These are phyloP conservation scores for Hymenoscyphus occultus DNA, from an alignment of 2,329 filamentous ascomycete species.

Conservation along the genomic window DNA sequence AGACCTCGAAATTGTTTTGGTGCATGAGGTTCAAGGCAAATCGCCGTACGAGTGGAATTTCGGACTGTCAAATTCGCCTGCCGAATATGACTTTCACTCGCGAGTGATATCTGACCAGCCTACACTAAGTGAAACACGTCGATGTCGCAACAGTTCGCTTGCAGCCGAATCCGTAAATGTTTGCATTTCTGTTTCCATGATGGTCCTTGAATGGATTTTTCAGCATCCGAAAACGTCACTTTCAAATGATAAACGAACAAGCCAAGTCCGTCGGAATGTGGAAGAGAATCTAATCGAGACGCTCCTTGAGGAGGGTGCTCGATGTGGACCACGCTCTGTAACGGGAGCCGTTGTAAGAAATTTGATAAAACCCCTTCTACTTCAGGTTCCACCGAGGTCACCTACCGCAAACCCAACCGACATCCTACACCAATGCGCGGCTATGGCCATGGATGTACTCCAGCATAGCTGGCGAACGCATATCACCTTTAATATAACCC, in stretches of 20 bases:
- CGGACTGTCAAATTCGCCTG: not conserved
- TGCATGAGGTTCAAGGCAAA: not conserved
- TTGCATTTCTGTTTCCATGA: not conserved
- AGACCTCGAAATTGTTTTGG: not conserved
- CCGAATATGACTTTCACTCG: not conserved
- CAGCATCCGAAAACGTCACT: not conserved
- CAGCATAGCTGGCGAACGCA: not conserved
- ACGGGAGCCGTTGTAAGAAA: not conserved
- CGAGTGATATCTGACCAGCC: not conserved
- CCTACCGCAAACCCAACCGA: not conserved
- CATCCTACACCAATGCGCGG: not conserved
- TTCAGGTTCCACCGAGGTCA: not conserved
- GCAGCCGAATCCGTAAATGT: not conserved
- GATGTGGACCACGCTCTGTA: not conserved
- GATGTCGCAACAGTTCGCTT: not conserved
- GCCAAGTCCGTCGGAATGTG: not conserved
- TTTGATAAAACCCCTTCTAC: not conserved
- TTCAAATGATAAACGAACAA: not conserved
- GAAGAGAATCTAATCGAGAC: not conserved
- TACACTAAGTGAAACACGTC: not conserved
- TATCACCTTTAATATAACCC: not conserved
- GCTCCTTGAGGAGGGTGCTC: not conserved
- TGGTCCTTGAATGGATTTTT: not conserved
- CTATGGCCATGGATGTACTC: not conserved
- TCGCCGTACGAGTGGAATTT: slow-evolving; percentile 3